These are phyloP conservation scores for Ustilago lituana DNA, from an alignment of 1,284 basidiomycete genomes.

Conservation along the genomic window DNA sequence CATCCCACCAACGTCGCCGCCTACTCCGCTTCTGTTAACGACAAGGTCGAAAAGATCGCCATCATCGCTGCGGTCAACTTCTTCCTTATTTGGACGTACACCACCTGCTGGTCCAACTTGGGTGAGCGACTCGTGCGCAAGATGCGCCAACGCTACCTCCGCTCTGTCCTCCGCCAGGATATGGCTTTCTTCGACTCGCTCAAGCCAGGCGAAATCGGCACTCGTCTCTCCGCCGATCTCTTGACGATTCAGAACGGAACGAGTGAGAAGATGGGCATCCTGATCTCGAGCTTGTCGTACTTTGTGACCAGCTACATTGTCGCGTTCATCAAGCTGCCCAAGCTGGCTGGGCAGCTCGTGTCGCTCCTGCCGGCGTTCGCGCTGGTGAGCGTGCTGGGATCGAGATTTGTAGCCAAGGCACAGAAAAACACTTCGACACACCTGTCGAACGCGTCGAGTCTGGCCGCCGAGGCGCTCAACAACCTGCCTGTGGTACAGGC, in stretches of 20 bases:
- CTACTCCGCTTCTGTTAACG: slow-evolving; percentile 46
- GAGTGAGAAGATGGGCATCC: slow-evolving; percentile 59
- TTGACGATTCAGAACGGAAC: slow-evolving; percentile 59
- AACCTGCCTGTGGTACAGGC: slow-evolving; percentile 57
- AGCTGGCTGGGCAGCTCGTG: slow-evolving; percentile 51
- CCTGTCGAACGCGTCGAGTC: slow-evolving; percentile 46
- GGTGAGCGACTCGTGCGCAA: slow-evolving; percentile 58
- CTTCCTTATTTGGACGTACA: slow-evolving; percentile 61
- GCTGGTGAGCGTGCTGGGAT: slow-evolving; percentile 46
- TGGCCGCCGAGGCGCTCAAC: slow-evolving; percentile 54
- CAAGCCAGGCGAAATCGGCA: slow-evolving; percentile 53
- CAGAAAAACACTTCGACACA: slow-evolving; percentile 50
- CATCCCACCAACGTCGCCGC: slow-evolving; percentile 27
- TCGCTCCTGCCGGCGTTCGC: slow-evolving; percentile 54
- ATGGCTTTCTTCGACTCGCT: slow-evolving; percentile 61
- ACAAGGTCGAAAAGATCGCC: slow-evolving; percentile 56
- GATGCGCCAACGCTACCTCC: slow-evolving; percentile 68
- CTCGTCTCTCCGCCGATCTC: slow-evolving; percentile 52
- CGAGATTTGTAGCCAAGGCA: slow-evolving; percentile 45
- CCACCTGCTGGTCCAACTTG: slow-evolving; percentile 57
- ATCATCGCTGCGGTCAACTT: slow-evolving; percentile 59
- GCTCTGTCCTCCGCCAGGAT: slow-evolving; percentile 69
- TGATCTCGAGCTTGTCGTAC: slow-evolving; percentile 55
- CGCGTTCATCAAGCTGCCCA: slow-evolving; percentile 53
- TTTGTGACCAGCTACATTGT: slow-evolving; percentile 57